phyloP scores from a whole-genome alignment of 2,329 filamentous ascomycete genomes.

The Colletotrichum cordylinicola region DNA sequence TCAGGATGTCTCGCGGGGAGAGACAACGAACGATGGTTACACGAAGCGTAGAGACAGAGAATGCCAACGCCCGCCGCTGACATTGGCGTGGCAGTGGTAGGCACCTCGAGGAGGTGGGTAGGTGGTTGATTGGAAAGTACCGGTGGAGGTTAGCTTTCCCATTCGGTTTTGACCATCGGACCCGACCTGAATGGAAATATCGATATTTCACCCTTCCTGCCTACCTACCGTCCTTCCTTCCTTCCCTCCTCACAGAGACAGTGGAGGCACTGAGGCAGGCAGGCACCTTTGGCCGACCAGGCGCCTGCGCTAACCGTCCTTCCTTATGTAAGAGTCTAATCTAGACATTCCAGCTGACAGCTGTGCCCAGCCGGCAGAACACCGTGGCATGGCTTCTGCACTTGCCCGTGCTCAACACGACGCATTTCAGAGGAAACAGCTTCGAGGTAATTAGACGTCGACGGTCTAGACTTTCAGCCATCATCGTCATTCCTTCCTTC shows the following conservation, averaged over 20 bases:
- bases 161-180: background rate
- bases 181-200: background rate
- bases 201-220: background rate
- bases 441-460: background rate
- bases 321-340: background rate
- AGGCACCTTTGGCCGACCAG: background rate
- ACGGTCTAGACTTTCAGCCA: background rate
- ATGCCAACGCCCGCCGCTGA: background rate
- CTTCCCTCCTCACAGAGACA: background rate
- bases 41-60: constrained; percentile 4
- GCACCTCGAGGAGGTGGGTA: too few relatives aligned
- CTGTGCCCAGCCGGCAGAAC: background rate
- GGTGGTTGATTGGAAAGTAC: background rate
- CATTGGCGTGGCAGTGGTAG: background rate
- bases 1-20: background rate
- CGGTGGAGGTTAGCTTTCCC: background rate
- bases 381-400: background rate
- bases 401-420: background rate
- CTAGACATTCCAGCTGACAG: background rate
- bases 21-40: constrained; percentile 13
- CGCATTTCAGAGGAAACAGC: background rate
- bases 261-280: too few relatives aligned
- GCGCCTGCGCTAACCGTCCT: background rate
- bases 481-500: background rate
- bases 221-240: background rate